Base-by-base conservation (phyloP, 495 filamentous ascomycete genomes). In the Penicillium waksmanii region DNA sequence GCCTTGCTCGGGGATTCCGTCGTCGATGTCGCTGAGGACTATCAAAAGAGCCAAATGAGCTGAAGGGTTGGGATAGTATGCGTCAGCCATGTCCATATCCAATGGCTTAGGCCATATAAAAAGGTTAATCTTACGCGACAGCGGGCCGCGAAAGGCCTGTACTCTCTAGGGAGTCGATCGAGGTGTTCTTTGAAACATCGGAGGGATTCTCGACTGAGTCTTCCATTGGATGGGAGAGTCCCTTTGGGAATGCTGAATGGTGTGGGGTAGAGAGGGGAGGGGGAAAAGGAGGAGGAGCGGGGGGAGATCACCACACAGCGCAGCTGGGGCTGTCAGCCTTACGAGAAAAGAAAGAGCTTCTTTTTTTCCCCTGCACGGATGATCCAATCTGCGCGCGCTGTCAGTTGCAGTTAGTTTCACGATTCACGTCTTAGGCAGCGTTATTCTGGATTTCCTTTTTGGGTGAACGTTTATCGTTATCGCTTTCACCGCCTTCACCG, bases 1-100 rank as follows among this genome's bases (percentile, higher is more conserved):
- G 85, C 66, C 89, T 83, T 31, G 82, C 79, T 58, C 90, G 91
- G 2, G 85, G 86, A 31, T 88, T 85, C 42, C 92, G 83, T 59
- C 76, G 84, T 64, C 94, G 89, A 61, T 96, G 92, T 65, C 92
- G 81, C 56, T 88, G 78, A 3, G 89, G 90, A 59, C 86, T 91
- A 57, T 88, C 83, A 58, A 82, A 85, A 19, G 79, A 81, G 31
- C 82, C 76, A 9, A 70, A 65, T 13, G 82, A 82, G 33, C 82
- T 85, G 38, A n/a, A 38, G 36, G 27, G 27, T 58, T 47, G 33
- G 11, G 18, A 48, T 19, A 9, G 18, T n/a, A 48, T 48, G 17
- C 40, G 19, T 53, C 17, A 53, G 51, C 35, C 31, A 53, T 27
- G 9, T 42, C 12, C 51, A 53, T 42, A 21, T 42, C 11, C 51